Evolutionary conservation across 2,329 filamentous ascomycete genomes (phyloP).

Genomic region (Venturia asperata): DNA sequence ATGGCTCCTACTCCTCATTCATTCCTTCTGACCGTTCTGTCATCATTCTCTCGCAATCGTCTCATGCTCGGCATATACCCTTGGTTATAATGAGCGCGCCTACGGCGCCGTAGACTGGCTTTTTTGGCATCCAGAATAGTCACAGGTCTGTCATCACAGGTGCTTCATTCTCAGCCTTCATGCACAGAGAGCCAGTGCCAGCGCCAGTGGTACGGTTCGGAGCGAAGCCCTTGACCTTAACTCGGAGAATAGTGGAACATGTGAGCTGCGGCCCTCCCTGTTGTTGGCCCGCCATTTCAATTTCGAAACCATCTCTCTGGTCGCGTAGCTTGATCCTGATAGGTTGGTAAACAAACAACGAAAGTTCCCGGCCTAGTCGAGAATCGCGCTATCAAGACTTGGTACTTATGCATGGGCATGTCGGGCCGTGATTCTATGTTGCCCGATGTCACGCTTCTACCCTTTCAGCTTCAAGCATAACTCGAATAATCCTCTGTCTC

Average conservation of each 20-base stretch:
- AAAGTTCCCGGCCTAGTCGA: background rate
- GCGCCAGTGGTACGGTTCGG: background rate
- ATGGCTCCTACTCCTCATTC: background rate
- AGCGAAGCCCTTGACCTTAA: background rate
- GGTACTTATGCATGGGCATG: background rate
- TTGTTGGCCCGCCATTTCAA: background rate
- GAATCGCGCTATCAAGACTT: background rate
- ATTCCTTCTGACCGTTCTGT: conserved; percentile 4
- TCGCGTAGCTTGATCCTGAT: background rate
- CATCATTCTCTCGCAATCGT: background rate
- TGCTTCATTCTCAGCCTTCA: background rate
- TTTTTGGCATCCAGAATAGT: background rate
- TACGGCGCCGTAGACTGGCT: background rate
- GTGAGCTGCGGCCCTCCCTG: background rate
- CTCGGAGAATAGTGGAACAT: no score
- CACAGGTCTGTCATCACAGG: conserved; percentile 1
- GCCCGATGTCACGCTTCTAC: background rate
- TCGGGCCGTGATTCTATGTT: background rate
- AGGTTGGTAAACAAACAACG: background rate
- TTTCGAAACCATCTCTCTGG: background rate
- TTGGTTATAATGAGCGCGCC: background rate
- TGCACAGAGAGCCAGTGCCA: background rate
- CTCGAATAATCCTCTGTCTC: background rate
- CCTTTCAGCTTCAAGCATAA: background rate
- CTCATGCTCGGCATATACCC: background rate